Evolutionary conservation across 345 rosid genomes (phyloP).

Genomic region (Lumnitzera racemosa): DNA sequence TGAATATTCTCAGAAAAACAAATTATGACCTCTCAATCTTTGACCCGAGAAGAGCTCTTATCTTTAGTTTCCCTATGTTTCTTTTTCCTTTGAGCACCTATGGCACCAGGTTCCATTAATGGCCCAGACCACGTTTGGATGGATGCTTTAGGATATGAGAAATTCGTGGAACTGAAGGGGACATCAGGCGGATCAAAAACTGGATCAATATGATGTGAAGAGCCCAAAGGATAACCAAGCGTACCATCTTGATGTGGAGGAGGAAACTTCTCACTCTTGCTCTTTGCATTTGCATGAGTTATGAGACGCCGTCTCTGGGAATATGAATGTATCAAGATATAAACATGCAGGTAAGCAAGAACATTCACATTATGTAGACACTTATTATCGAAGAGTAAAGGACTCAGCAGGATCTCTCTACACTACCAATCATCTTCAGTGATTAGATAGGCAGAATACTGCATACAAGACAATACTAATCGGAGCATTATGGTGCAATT

Average conservation of each 20-base stretch:
- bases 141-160: conserved; percentile 57
- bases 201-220: conserved; percentile 76
- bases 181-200: conserved; percentile 50
- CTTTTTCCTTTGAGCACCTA: conserved; percentile 42
- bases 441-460: no score
- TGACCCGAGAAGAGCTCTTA: conserved; percentile 20
- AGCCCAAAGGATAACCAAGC: conserved; percentile 69
- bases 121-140: conserved; percentile 97
- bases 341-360: no score
- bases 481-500: no score
- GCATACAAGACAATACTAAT: no score
- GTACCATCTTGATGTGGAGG: conserved; percentile 96
- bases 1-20: conserved; percentile 15
- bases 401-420: no score
- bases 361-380: no score
- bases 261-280: conserved; percentile 96
- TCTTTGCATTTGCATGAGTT: conserved; percentile 85
- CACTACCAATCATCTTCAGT: no score
- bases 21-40: conserved; percentile 16
- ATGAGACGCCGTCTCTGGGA: conserved; percentile 78
- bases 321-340: not conserved
- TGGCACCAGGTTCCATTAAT: conserved; percentile 38
- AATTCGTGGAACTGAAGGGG: conserved; percentile 67
- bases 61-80: conserved; percentile 31
- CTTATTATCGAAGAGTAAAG: no score